Conservation (phyloP, 371 early-diverging fungal species). For the Smittium mucronatum region DNA sequence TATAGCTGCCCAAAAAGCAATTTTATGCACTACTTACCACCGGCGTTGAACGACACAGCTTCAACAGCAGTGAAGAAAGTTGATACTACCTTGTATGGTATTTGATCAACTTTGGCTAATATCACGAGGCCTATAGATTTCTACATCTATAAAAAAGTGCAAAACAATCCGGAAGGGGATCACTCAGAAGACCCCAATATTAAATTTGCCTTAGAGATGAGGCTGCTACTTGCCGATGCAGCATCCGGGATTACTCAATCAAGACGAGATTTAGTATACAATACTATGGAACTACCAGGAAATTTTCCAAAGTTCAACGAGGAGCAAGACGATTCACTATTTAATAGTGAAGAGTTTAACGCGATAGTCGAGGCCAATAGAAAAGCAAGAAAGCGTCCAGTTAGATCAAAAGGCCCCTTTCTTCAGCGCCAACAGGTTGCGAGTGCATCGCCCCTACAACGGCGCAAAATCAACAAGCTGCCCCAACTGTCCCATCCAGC, state of each 20-base stretch:
- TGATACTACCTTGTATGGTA: not conserved
- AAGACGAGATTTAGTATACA: not conserved
- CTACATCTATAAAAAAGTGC: not conserved
- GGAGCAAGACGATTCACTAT: not conserved
- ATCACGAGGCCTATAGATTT: not conserved
- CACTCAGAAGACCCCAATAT: not conserved
- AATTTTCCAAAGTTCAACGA: not conserved
- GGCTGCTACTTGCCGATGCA: not conserved
- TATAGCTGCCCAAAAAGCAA: not conserved
- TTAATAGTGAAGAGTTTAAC: not conserved
- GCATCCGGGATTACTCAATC: not conserved
- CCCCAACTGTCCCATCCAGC: not conserved
- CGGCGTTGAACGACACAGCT: not conserved
- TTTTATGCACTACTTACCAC: not conserved
- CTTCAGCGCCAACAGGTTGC: not conserved
- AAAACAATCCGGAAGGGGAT: not conserved
- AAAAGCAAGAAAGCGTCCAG: not conserved
- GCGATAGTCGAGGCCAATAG: not conserved
- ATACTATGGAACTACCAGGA: not conserved
- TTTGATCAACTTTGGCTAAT: not conserved
- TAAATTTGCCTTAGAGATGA: not conserved
- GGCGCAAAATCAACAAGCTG: not conserved
- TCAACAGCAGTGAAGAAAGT: not conserved
- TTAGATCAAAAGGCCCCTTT: not conserved
- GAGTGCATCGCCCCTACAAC: not conserved